phyloP scores from a whole-genome alignment of 768 basidiomycete genomes.

The Suillus brevipes region DNA sequence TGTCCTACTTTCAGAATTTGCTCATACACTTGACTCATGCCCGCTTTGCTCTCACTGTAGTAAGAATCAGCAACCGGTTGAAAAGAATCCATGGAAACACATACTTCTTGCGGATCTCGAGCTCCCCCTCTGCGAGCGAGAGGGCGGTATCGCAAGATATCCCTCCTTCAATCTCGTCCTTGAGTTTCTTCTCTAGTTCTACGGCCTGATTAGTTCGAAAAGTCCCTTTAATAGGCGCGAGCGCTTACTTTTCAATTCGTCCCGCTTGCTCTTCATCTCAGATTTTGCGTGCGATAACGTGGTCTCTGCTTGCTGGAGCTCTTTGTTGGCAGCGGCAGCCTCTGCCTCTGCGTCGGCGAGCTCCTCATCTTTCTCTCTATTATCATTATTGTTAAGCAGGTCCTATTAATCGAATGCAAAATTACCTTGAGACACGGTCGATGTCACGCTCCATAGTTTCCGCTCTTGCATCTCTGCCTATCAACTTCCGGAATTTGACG shows the following conservation, averaged over 20 bases:
- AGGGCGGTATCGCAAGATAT: slow-evolving; percentile 49
- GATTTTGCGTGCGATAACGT: slow-evolving; percentile 58
- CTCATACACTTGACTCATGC: slow-evolving; percentile 51
- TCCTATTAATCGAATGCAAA: slow-evolving; percentile 8
- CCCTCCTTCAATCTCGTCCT: slow-evolving; percentile 40
- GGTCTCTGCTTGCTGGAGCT: slow-evolving; percentile 64
- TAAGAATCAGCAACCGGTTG: background rate
- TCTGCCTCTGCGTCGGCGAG: slow-evolving; percentile 37
- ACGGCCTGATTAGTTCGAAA: slow-evolving; percentile 31
- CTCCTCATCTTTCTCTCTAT: slow-evolving; percentile 70
- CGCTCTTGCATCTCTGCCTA: slow-evolving; percentile 56
- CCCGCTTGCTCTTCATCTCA: slow-evolving; percentile 60
- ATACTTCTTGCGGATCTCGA: slow-evolving; percentile 24
- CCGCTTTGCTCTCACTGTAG: slow-evolving; percentile 29
- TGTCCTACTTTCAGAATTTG: slow-evolving; percentile 57
- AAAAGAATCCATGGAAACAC: background rate
- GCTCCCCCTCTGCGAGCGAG: slow-evolving; percentile 31
- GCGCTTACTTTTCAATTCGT: slow-evolving; percentile 60
- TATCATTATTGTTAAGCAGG: background rate
- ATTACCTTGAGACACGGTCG: slow-evolving; percentile 58
- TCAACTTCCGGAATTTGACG: slow-evolving; percentile 61
- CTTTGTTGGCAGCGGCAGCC: slow-evolving; percentile 46
- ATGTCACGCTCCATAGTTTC: slow-evolving; percentile 77
- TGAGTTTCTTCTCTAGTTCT: slow-evolving; percentile 48
- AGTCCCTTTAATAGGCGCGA: slow-evolving; percentile 7